A percentile compares a stretch with the other conserved stretches of the same genome.
Conservation (phyloP, 1,284 basidiomycete species). For the Pseudozyma sp. region DNA sequence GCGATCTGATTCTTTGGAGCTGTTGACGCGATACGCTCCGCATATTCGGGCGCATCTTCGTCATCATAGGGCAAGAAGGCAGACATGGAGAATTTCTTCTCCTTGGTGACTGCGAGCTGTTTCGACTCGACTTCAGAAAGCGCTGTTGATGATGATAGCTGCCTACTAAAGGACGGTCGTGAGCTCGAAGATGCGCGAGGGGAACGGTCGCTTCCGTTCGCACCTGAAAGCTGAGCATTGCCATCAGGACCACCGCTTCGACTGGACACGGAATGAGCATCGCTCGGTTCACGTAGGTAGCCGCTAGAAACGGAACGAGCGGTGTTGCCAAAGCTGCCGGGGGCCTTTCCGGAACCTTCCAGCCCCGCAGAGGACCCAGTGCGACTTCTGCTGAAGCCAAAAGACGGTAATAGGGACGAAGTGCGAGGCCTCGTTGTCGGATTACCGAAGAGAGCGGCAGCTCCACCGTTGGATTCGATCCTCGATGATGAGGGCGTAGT, state of each 20-base stretch:
- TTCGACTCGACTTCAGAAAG: conserved; percentile 23
- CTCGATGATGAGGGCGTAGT: conserved; percentile 38
- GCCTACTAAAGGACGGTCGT: conserved; percentile 38
- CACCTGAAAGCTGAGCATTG: conserved; percentile 8
- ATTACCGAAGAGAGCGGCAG: conserved; percentile 53
- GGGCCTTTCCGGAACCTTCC: conserved; percentile 36
- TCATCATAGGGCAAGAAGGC: conserved; percentile 50
- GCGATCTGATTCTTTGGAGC: conserved; percentile 49
- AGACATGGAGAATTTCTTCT: conserved; percentile 43
- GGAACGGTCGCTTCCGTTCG: conserved; percentile 15
- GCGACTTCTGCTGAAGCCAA: conserved; percentile 46
- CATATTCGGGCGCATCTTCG: conserved; percentile 50
- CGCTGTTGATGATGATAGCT: conserved; percentile 24
- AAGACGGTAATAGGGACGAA: conserved; percentile 55
- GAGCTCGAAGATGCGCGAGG: conserved; percentile 36
- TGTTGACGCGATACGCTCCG: conserved; percentile 41
- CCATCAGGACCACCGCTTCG: conserved; percentile 8
- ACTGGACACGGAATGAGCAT: conserved; percentile 9
- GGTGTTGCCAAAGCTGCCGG: conserved; percentile 27
- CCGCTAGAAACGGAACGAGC: conserved; percentile 24
- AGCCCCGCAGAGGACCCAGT: conserved; percentile 39
- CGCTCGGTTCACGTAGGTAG: conserved; percentile 25
- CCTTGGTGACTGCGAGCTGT: conserved; percentile 16
- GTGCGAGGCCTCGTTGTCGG: conserved; percentile 43
- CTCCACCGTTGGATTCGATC: conserved; percentile 57